Evolutionary conservation across 345 rosid species (phyloP).

Genomic region (Hibiscus tridactylites): DNA sequence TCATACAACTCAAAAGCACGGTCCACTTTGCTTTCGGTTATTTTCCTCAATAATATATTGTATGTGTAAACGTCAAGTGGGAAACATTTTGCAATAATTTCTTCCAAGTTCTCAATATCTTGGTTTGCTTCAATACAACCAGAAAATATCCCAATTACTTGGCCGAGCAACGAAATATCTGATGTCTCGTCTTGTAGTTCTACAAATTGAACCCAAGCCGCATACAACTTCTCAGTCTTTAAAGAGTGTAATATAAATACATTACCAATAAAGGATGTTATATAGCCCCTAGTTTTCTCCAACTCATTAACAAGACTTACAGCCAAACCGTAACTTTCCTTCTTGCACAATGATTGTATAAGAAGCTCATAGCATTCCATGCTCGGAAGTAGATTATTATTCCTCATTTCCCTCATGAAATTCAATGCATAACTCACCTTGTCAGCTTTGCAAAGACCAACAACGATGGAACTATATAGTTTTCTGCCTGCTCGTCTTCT

Average conservation of each 20-base stretch:
- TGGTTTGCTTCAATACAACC: constrained; percentile 24
- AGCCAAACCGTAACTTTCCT: constrained; percentile 30
- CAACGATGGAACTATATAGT: constrained; percentile 38
- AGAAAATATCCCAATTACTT: constrained; percentile 55
- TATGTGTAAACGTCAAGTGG: constrained; percentile 46
- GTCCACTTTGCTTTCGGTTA: constrained; percentile 30
- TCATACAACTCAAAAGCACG: constrained; percentile 38
- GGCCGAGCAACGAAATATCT: constrained; percentile 41
- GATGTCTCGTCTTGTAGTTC: constrained; percentile 28
- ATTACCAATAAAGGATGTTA: constrained; percentile 74
- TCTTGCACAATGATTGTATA: constrained; percentile 34
- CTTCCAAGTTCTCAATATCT: constrained; percentile 38
- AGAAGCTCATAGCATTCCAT: constrained; percentile 50
- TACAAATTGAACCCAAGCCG: constrained; percentile 48
- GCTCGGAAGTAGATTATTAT: constrained; percentile 36
- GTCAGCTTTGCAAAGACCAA: constrained; percentile 49
- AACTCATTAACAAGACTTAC: constrained; percentile 43
- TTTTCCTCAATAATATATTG: constrained; percentile 50
- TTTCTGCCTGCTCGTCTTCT: constrained; percentile 24
- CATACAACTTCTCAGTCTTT: constrained; percentile 35
- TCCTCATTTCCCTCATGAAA: constrained; percentile 40
- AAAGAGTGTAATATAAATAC: constrained; percentile 49
- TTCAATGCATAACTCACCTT: constrained; percentile 40
- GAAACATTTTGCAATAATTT: constrained; percentile 52
- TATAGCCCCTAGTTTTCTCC: constrained; percentile 33